These are phyloP conservation scores for Narthecium ossifragum DNA, from an alignment of 106 monocot genomes.

Conservation along the genomic window DNA sequence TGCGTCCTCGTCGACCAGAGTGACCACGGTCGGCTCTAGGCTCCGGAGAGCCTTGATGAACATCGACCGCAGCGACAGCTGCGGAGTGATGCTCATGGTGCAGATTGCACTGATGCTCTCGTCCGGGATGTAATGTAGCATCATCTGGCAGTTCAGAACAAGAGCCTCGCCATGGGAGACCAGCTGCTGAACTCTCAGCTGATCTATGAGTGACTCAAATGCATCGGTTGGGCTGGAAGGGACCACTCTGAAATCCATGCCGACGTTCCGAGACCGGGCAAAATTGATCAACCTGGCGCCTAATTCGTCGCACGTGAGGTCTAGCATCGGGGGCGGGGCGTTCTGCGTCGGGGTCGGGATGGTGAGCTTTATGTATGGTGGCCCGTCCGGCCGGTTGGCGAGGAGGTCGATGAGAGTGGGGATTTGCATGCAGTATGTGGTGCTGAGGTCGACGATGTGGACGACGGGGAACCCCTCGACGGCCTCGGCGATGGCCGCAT, in stretches of 20 bases:
- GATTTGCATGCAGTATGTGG: constrained; percentile 97
- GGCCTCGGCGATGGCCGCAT: constrained; percentile 85
- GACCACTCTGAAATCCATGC: constrained; percentile 72
- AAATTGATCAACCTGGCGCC: constrained; percentile 67
- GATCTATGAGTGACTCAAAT: constrained; percentile 52
- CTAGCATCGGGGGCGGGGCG: constrained; percentile 41
- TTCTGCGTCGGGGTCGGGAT: constrained; percentile 18
- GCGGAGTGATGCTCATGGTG: not conserved
- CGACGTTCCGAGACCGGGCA: constrained; percentile 61
- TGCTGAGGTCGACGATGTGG: constrained; percentile 80
- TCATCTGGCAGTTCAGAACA: constrained; percentile 89
- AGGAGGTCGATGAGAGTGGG: constrained; percentile 89
- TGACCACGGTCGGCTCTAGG: constrained; percentile 57
- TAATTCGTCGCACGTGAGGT: constrained; percentile 60
- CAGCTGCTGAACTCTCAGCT: constrained; percentile 48
- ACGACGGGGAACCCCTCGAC: constrained; percentile 57
- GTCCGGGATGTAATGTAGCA: constrained; percentile 72
- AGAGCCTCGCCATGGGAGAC: constrained; percentile 60
- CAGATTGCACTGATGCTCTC: constrained; percentile 22
- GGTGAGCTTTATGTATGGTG: constrained; percentile 63
- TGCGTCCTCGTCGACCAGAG: constrained; percentile 77
- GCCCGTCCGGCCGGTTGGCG: constrained; percentile 63
- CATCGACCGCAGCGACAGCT: constrained; percentile 35
- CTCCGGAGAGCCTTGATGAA: constrained; percentile 56
- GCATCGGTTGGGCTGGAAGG: constrained; percentile 49